Evolutionary conservation across 768 basidiomycete genomes (phyloP).

Genomic region (Mrakia gelida): DNA sequence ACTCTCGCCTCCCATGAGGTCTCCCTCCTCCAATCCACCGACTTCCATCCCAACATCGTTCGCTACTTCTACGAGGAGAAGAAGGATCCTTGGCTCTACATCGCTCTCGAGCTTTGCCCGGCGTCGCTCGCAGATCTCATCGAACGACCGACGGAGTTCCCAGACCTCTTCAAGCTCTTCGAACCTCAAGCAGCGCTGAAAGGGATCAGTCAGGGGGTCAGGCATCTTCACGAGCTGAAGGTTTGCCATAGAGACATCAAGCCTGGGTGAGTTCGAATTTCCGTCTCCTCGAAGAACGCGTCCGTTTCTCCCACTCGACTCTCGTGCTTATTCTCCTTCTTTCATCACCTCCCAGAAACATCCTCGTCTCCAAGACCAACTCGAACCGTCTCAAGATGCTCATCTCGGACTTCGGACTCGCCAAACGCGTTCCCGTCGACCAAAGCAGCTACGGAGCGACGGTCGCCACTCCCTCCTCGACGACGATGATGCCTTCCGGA

Average conservation of each 20-base stretch:
- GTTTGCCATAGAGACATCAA: conserved; percentile 99
- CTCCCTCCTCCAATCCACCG: conserved; percentile 86
- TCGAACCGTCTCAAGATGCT: conserved; percentile 38
- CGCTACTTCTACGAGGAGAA: conserved; percentile 95
- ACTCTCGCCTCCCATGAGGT: conserved; percentile 92
- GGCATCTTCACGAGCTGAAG: conserved; percentile 87
- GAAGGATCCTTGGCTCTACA: conserved; percentile 89
- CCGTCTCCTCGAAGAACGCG: too few species aligned
- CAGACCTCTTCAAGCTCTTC: conserved; percentile 75
- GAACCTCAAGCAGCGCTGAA: conserved; percentile 78
- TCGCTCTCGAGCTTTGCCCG: conserved; percentile 77
- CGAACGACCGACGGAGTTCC: conserved; percentile 59
- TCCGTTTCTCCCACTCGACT: background rate
- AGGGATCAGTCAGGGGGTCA: conserved; percentile 80
- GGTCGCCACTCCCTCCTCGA: conserved; percentile 41
- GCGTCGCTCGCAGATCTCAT: conserved; percentile 44
- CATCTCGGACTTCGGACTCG: conserved; percentile 88
- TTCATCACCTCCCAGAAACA: conserved; percentile 53
- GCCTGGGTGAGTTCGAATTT: conserved; percentile 58
- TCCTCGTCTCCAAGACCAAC: conserved; percentile 58
- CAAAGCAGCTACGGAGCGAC: conserved; percentile 96
- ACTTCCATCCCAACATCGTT: conserved; percentile 98
- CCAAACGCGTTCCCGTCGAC: conserved; percentile 89
- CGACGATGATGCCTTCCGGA: conserved; percentile 47
- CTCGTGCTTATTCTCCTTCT: background rate